Conservation (phyloP, 306 rosid species). For the Cicer cuneatum region DNA sequence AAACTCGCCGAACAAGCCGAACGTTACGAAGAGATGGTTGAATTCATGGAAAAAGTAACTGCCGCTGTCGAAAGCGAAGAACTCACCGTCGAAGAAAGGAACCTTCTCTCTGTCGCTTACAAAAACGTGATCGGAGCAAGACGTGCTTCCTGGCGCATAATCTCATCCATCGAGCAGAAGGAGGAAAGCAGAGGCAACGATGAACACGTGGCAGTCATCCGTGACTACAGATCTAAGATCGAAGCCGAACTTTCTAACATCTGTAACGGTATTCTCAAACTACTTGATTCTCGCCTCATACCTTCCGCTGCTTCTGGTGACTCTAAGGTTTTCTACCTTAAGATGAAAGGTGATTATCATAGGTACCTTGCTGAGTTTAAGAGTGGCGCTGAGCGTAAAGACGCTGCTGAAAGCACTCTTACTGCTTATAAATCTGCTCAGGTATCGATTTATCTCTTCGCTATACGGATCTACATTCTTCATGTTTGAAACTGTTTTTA, state of each 20-base stretch:
- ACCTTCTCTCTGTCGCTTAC: slow-evolving; percentile 95
- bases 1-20: slow-evolving; percentile 99
- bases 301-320: slow-evolving; percentile 89
- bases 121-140: slow-evolving; percentile 97
- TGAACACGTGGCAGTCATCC: slow-evolving; percentile 83
- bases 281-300: slow-evolving; percentile 86
- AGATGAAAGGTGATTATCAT: slow-evolving; percentile 98
- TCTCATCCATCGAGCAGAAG: slow-evolving; percentile 98
- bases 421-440: slow-evolving; percentile 94
- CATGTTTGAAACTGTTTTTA: too few species aligned
- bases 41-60: slow-evolving; percentile 97
- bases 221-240: slow-evolving; percentile 94
- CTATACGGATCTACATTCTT: too few species aligned
- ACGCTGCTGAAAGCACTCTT: slow-evolving; percentile 96
- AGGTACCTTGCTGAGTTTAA: slow-evolving; percentile 97
- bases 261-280: slow-evolving; percentile 95
- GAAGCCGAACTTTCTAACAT: slow-evolving; percentile 86
- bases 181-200: slow-evolving; percentile 99
- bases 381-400: slow-evolving; percentile 92
- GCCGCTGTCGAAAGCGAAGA: slow-evolving; percentile 78
- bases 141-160: slow-evolving; percentile 95
- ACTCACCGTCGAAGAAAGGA: slow-evolving; percentile 88
- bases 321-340: slow-evolving; percentile 95
- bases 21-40: slow-evolving; percentile 99
- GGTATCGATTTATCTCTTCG: slow-evolving; percentile 48